These are phyloP conservation scores for Neocallimastix lanati DNA, from an alignment of 192 early-diverging fungal species.

Conservation along the genomic window DNA sequence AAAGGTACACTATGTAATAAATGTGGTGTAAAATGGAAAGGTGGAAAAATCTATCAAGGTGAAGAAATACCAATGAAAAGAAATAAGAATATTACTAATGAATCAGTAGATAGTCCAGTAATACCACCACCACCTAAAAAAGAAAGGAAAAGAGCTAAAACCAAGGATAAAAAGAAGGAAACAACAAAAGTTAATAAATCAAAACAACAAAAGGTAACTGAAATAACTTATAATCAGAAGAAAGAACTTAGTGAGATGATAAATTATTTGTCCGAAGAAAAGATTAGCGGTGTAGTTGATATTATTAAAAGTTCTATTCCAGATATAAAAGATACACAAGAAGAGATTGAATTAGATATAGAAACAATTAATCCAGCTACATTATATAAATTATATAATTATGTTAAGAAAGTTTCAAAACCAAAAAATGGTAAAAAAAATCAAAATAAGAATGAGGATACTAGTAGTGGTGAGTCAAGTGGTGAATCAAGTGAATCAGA, in stretches of 20 bases:
- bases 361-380: constrained; percentile 8
- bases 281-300: constrained; percentile 8
- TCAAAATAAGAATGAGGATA: not conserved
- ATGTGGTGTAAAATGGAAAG: not conserved
- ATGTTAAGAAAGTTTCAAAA: not conserved
- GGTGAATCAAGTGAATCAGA: not conserved
- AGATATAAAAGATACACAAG: constrained; percentile 5
- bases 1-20: not conserved
- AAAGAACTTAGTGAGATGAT: constrained; percentile 9
- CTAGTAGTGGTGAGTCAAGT: not conserved
- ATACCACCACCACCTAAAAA: not conserved
- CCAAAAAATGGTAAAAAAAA: not conserved
- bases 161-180: not conserved
- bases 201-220: not conserved
- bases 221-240: constrained; percentile 15
- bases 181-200: not conserved
- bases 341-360: constrained; percentile 21
- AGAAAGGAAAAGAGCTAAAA: not conserved
- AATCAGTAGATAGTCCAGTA: no score
- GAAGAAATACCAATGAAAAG: not conserved
- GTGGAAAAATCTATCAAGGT: not conserved
- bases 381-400: not conserved
- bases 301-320: constrained; percentile 14
- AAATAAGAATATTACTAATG: not conserved
- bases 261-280: constrained; percentile 2